These are phyloP conservation scores for Gnomoniopsis smithogilvyi DNA, from an alignment of 2,329 filamentous ascomycete species.

Conservation along the genomic window DNA sequence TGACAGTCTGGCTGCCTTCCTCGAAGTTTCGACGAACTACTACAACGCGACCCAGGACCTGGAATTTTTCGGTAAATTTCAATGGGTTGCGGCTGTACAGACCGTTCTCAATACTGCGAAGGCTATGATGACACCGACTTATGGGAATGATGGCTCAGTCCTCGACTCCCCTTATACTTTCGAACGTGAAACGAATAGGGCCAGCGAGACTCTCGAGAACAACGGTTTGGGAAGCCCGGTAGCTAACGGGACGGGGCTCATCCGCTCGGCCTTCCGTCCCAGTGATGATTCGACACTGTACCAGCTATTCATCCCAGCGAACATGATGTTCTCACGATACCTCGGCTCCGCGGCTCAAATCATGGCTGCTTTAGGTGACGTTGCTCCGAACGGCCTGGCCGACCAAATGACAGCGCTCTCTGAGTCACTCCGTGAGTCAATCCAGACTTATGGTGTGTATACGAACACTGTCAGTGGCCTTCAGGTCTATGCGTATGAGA, in stretches of 20 bases:
- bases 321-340: constrained; percentile 76
- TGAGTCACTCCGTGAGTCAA: constrained; percentile 38
- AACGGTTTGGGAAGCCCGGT: constrained; percentile 77
- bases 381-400: constrained; percentile 44
- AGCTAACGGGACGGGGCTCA: constrained; percentile 72
- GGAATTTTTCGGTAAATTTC: constrained; percentile 67
- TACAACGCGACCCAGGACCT: constrained; percentile 68
- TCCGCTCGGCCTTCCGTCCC: constrained; percentile 85
- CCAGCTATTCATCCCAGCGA: constrained; percentile 85
- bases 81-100: constrained; percentile 72
- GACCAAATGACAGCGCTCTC: constrained; percentile 56
- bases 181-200: constrained; percentile 65
- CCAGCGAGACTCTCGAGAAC: constrained; percentile 79
- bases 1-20: constrained; percentile 83
- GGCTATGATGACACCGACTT: constrained; percentile 72
- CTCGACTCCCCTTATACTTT: constrained; percentile 69
- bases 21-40: constrained; percentile 79
- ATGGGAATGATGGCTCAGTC: constrained; percentile 57
- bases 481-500: constrained; percentile 64
- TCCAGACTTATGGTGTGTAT: constrained; percentile 46
- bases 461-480: constrained; percentile 10
- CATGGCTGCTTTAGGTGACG: constrained; percentile 37
- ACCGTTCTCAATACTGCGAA: constrained; percentile 67
- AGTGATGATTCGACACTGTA: constrained; percentile 85
- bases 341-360: constrained; percentile 48